Evolutionary conservation across 495 filamentous ascomycete species (phyloP), one percentile per base, ranked within the genome.

Genomic region (Rhypophila decipiens): DNA sequence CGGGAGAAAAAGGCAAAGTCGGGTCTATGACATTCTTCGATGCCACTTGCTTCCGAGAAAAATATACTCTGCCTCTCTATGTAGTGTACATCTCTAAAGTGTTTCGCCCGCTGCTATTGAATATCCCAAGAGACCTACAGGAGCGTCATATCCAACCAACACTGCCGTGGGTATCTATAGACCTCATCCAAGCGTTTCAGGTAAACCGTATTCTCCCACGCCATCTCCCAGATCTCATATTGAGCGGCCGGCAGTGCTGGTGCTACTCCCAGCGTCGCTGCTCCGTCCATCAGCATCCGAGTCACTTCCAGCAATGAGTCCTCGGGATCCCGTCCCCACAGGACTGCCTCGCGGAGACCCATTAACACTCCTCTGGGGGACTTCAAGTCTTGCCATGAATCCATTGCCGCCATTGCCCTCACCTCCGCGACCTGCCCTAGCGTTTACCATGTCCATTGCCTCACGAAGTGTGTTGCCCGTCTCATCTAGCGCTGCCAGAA

Each of bases 401-500:
- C 74, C 76, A 5, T 60, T 63, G 8, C 58, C 70, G 12, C 71
- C 56, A 10, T 64, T 58, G 29, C 52, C 42, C 5, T 61, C 61
- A 15, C 53, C 39, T 15, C 60, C 71, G 12, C 69, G 59, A 4
- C 70, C 70, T 24, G 71, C 69, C 35, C 70, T 68, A 13, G 79
- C 58, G 39, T 82, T 83, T 2, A 90, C 85, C 55, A 86, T 70
- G 48, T 82, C 78, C 59, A 96, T 78, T 0, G 87, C 88, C 50
- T 87, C 79, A 39, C 81, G 78, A 19, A 99, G 70, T 36, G 88
- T 94, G 42, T 83, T 80, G 0, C 93, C 93, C 3, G 79, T 86
- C 53, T 85, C 80, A 61, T 99, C 94, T 44, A 99, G 77, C 2
- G 93, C 93, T 37, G 91, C 87, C 41, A 99, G 67, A 63, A 99